Base-by-base conservation (phyloP, 306 rosid species). In the Benincasa hispida region DNA sequence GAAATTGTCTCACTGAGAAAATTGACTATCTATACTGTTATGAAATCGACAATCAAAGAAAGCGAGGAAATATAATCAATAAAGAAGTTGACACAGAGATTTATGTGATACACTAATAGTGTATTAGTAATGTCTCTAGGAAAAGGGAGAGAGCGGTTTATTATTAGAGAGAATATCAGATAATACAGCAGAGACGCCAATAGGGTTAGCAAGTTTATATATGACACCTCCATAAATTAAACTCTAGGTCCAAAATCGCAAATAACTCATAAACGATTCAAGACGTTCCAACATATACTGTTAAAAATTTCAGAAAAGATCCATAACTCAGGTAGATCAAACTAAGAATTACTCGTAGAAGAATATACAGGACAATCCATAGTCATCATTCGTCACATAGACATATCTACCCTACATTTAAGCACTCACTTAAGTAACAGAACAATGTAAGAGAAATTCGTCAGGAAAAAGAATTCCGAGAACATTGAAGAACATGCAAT, bases 1-100 rank as follows among this genome's bases (percentile, higher is more conserved):
- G 28, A 59, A 72, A 77, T 59, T 13, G 63, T 80, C 82, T 70
- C 73, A 63, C 61, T 19, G 74, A 21, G 67, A 83, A 62, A 80
- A 68, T 25, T 50, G 57, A 77, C 82, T 67, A 82, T 65, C 87
- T 32, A 32, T 32, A 32, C 35, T 32, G 35, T 32, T 32, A 32
- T 2, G 50, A 45, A 45, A 45, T 12, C 0, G 15, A 45, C 0
- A 2, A 45, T 45, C 15, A 45, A 45, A 45, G 50, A 45, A 11
- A 45, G 2, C 17, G 2, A 45, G 17, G 12, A 11, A 45, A 45
- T 5, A 2, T 45, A 45, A 45, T 1, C 1, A 11, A 17, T 45
- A 45, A 11, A 45, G 2, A 45, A 45, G 2, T 11, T 8, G 15
- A 45, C 50, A 45, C 17, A 45, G 50, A 45, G 0, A 8, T 45